Evolutionary conservation across 345 rosid genomes (phyloP).

Genomic region (Eucalyptus pauciflora): DNA sequence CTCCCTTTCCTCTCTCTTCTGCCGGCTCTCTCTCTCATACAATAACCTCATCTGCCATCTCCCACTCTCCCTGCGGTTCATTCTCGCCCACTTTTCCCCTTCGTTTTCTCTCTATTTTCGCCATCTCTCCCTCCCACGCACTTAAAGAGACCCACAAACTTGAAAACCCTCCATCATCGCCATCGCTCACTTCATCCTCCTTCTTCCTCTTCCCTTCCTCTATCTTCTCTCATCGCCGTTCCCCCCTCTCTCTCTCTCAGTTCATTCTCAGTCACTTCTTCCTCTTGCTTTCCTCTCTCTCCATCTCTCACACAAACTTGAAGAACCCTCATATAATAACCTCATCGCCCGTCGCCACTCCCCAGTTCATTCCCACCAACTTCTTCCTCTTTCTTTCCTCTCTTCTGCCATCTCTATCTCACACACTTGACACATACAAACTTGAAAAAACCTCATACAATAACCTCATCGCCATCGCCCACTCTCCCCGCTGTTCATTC

Average conservation of each 20-base stretch:
- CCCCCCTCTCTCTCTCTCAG: not conserved
- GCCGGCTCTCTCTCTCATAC: too few relatives aligned
- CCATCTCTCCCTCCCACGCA: not conserved
- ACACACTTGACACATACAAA: not conserved
- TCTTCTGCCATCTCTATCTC: not conserved
- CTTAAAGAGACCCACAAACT: not conserved
- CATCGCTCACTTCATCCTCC: not conserved
- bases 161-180: too few relatives aligned
- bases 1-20: too few relatives aligned
- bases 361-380: too few relatives aligned
- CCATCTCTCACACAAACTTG: too few relatives aligned
- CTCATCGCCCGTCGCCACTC: too few relatives aligned
- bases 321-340: not conserved
- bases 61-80: too few relatives aligned
- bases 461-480: not conserved
- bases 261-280: not conserved
- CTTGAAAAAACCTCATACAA: not conserved
- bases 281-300: not conserved
- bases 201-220: not conserved
- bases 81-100: too few relatives aligned
- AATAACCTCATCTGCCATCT: too few relatives aligned
- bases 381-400: not conserved
- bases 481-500: not conserved
- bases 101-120: not conserved
- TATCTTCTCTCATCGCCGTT: not conserved